phyloP scores from a whole-genome alignment of 192 early-diverging fungal species.

The Coemansia sp. region DNA sequence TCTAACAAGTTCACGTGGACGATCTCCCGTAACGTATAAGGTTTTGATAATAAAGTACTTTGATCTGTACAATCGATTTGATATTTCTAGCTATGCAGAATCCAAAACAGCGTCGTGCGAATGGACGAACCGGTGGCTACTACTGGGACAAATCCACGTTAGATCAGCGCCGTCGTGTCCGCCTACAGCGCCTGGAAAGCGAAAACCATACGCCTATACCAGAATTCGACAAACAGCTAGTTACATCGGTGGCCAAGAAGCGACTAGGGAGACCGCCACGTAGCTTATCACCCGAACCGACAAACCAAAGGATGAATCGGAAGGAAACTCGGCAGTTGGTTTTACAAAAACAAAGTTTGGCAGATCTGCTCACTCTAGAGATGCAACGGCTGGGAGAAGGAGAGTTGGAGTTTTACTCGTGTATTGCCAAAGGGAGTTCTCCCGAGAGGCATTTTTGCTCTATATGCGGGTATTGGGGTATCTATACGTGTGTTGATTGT shows the following conservation, averaged over 20 bases:
- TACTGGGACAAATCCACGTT: conserved; percentile 45
- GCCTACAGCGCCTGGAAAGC: conserved; percentile 36
- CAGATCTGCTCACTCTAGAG: conserved; percentile 25
- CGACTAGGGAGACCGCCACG: not conserved
- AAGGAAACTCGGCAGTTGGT: conserved; percentile 28
- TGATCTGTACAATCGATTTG: too few relatives aligned
- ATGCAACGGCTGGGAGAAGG: not conserved
- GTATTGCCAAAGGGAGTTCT: conserved; percentile 12
- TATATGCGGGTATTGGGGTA: conserved; percentile 62
- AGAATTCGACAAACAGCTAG: conserved; percentile 32
- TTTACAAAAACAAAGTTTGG: conserved; percentile 18
- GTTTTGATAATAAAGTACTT: too few relatives aligned
- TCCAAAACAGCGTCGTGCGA: too few relatives aligned
- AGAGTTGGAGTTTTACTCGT: conserved; percentile 1
- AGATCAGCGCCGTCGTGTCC: conserved; percentile 31
- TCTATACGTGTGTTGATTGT: conserved; percentile 61
- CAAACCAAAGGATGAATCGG: conserved; percentile 20
- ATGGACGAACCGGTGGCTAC: conserved; percentile 3
- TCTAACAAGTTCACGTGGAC: not conserved
- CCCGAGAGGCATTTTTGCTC: conserved; percentile 61
- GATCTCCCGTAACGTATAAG: too few relatives aligned
- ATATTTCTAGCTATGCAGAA: too few relatives aligned
- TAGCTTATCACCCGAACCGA: not conserved
- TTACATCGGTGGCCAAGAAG: conserved; percentile 1
- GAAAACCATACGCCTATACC: conserved; percentile 41